Evolutionary conservation across 2,329 filamentous ascomycete species (phyloP), one percentile per base, ranked within the genome.

Genomic region (Daldinia sp.): DNA sequence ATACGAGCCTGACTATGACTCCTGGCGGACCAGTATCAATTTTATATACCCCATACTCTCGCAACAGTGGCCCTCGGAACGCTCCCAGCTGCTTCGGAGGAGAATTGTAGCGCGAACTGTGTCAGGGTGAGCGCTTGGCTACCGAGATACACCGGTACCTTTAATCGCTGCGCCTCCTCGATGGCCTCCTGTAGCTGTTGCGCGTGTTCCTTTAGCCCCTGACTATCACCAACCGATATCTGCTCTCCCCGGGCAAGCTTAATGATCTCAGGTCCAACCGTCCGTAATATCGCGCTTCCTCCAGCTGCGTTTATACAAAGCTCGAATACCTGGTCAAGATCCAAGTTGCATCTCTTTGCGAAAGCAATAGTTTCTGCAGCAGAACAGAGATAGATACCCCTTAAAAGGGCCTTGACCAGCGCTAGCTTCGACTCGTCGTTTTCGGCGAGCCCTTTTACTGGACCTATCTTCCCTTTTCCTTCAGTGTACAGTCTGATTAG

Each of bases 301-400:
- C 83, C 83, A 0, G 83, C 83, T 1, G 83, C 83, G 65, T 83
- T 81, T 69, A 81, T 74, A 69, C 82, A 85, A 55, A 85, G 78
- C 39, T 82, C 81, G 53, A 81, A 79, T 1, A 84, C 80, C 73
- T 83, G 82, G 41, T 83, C 81, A 18, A 85, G 76, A 46, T 84
- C 82, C 37, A 85, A 76, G 2, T 78, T 78, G 28, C 84, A 80
- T 58, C 73, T 74, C 18, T 77, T 75, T 2, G 82, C 81, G 68
- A 84, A 83, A 0, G 82, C 78, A 13, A 85, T 75, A 1, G 81
- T 74, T 73, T 85, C 83, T 2, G 80, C 82, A 1, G 82, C 80
- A 0, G 82, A 76, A 67, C 79, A 82, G 44, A 84, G 78, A 64
- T 83, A 80, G 65, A 85, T 82, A 10, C 82, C 82, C 68, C 78